Percentiles rank a stretch among this genome's conserved stretches.
Conservation (phyloP, 2,329 filamentous ascomycete species). For the Parafenestella ontariensis region DNA sequence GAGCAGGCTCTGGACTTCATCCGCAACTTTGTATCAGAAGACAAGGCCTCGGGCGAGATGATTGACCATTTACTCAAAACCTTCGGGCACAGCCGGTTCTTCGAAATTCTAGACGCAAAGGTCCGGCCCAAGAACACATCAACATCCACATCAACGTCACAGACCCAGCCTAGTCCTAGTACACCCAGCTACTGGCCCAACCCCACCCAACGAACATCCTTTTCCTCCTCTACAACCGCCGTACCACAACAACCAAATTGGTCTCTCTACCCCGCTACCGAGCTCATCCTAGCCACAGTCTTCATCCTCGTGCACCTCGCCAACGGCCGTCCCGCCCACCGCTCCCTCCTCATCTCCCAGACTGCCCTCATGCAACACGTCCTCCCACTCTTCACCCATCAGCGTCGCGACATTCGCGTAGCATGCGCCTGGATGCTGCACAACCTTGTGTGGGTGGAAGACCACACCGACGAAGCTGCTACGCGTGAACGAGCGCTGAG, state of each 20-base stretch:
- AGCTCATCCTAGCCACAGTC: conserved; percentile 79
- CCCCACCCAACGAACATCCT: conserved; percentile 64
- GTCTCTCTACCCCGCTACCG: conserved; percentile 48
- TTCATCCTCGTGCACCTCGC: conserved; percentile 89
- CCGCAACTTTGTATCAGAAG: conserved; percentile 82
- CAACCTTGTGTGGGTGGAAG: conserved; percentile 85
- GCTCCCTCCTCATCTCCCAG: conserved; percentile 72
- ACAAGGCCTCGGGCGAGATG: conserved; percentile 67
- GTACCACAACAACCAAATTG: conserved; percentile 53
- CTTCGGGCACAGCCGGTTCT: conserved; percentile 78
- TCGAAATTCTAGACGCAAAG: conserved; percentile 81
- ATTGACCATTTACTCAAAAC: conserved; percentile 82
- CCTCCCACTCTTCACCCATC: conserved; percentile 75
- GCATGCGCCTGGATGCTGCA: conserved; percentile 83
- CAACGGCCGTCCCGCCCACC: conserved; percentile 78
- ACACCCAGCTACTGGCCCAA: conserved; percentile 54
- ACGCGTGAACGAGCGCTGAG: conserved; percentile 72
- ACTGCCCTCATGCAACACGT: conserved; percentile 76
- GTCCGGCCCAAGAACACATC: conserved; percentile 61
- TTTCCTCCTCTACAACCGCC: conserved; percentile 54
- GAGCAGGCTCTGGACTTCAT: conserved; percentile 91
- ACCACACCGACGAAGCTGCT: conserved; percentile 69
- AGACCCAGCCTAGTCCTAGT: conserved; percentile 16
- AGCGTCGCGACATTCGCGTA: conserved; percentile 74
- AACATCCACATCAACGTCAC: conserved; percentile 7